Evolutionary conservation across 192 early-diverging fungal species (phyloP).

Genomic region (Coemansia sp.): DNA sequence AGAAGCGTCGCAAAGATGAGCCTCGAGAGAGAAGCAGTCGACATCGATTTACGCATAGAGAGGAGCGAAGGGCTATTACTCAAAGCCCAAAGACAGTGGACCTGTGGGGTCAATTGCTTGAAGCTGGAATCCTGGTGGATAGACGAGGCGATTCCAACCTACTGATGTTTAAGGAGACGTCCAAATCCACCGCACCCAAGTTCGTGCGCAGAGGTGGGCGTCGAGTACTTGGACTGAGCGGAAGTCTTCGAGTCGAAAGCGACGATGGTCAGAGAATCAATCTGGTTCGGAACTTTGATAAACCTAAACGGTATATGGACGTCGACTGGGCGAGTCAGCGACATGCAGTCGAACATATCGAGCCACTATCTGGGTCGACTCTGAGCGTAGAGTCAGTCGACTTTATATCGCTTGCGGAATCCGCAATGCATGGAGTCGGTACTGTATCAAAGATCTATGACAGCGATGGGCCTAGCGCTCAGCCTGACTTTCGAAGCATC

Average conservation of each 20-base stretch:
- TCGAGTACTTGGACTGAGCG: conserved; percentile 13
- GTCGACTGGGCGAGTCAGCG: conserved; percentile 21
- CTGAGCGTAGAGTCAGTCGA: not conserved
- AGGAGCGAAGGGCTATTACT: conserved; percentile 2
- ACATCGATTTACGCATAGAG: not conserved
- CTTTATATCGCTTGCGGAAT: conserved; percentile 16
- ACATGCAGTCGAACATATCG: conserved; percentile 7
- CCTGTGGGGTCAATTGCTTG: conserved; percentile 13
- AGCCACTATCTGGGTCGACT: not conserved
- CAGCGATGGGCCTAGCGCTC: not conserved
- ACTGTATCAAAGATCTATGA: conserved; percentile 19
- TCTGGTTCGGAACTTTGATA: not conserved
- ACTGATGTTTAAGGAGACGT: conserved; percentile 18
- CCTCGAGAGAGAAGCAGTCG: conserved; percentile 1
- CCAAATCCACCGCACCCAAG: conserved; percentile 24
- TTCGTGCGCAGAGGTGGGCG: conserved; percentile 24
- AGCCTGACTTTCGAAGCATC: conserved; percentile 30
- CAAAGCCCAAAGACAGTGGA: not conserved
- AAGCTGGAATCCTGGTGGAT: conserved; percentile 19
- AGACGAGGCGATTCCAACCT: conserved; percentile 24
- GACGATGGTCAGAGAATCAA: conserved; percentile 13
- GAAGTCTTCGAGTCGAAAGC: not conserved
- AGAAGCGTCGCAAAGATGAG: conserved; percentile 12
- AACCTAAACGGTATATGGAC: conserved; percentile 15
- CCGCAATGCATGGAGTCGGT: not conserved